Base-by-base conservation (phyloP, 2,329 filamentous ascomycete genomes). In the Clarireedia hainanense region DNA sequence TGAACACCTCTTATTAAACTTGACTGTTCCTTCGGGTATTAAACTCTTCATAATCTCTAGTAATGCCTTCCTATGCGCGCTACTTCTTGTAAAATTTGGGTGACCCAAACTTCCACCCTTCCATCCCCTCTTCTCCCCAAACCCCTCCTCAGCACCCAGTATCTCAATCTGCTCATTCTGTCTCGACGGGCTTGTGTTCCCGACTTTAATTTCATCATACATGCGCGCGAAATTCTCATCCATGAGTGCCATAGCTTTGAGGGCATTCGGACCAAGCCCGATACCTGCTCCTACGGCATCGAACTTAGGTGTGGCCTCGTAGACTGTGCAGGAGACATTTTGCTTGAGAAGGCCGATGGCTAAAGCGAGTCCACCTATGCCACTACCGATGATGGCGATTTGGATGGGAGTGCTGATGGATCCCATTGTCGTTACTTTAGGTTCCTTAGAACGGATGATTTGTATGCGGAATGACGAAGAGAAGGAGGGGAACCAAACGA, bases 211-310 rank as follows among this genome's bases (percentile, higher is more conserved):
- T 5, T 63, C 61, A 57, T 73, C 67, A 57, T 75, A 76, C 59
- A 65, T 62, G 12, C 64, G 58, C 7, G 70, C 68, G 47, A 75
- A 72, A 5, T 63, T 61, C 12, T 65, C 56, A 51, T 75, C 70
- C 57, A 75, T 73, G 17, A 74, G 62, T 49, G 73, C 70, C 66
- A 76, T 75, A 2, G 72, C 71, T 14, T 64, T 65, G 20, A 75
- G 57, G 5, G 71, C 68, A 61, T 75, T 76, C 6, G 73, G 73
- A 0, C 70, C 73, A 7, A 75, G 54, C 34, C 70, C 69, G 23
- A 72, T 68, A 12, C 70, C 69, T 2, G 70, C 62, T 17, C 62
- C 60, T 15, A 64, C 52, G 9, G 59, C 62, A 27, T 58, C 55
- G 49, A 61, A 64, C 39, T 45, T 50, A 15, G 59, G 43, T 5